A percentile compares a stretch with the other conserved stretches of the same genome.
These are phyloP conservation scores for Tetragonia tetragonoides DNA, from an alignment of 148 eudicot species.

Conservation along the genomic window DNA sequence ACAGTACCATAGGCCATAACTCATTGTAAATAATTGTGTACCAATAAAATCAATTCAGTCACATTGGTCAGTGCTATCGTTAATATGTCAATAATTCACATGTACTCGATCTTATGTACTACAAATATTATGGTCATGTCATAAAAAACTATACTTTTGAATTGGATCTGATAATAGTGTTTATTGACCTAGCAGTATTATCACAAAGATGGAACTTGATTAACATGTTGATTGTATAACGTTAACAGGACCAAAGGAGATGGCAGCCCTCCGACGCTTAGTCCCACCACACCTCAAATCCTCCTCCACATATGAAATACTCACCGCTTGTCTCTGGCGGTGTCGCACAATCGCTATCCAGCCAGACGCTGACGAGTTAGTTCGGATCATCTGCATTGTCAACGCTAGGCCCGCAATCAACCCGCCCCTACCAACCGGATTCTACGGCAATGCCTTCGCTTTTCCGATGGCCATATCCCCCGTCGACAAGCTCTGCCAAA, in stretches of 20 bases:
- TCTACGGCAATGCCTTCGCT: slow-evolving; percentile 43
- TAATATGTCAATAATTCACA: too few species aligned
- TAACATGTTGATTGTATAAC: not conserved
- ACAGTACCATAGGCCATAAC: too few species aligned
- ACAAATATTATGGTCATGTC: too few species aligned
- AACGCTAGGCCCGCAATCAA: slow-evolving; percentile 25
- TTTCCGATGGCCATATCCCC: slow-evolving; percentile 31
- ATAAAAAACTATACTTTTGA: too few species aligned
- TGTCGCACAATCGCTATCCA: slow-evolving; percentile 44
- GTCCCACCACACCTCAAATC: slow-evolving; percentile 19
- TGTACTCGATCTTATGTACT: too few species aligned
- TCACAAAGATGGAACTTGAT: too few species aligned
- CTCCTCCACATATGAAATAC: slow-evolving; percentile 35
- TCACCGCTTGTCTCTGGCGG: slow-evolving; percentile 47
- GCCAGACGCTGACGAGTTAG: slow-evolving; percentile 32
- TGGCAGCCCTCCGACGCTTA: slow-evolving; percentile 25
- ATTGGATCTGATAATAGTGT: too few species aligned
- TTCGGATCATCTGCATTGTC: slow-evolving; percentile 29
- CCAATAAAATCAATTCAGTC: too few species aligned
- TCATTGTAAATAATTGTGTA: too few species aligned
- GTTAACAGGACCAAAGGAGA: slow-evolving; percentile 20
- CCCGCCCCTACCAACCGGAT: slow-evolving; percentile 13
- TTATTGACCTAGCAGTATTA: too few species aligned
- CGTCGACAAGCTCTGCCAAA: slow-evolving; percentile 23
- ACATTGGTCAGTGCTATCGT: too few species aligned